Evolutionary conservation across 1,284 basidiomycete species (phyloP).

Genomic region (Somion occarium): DNA sequence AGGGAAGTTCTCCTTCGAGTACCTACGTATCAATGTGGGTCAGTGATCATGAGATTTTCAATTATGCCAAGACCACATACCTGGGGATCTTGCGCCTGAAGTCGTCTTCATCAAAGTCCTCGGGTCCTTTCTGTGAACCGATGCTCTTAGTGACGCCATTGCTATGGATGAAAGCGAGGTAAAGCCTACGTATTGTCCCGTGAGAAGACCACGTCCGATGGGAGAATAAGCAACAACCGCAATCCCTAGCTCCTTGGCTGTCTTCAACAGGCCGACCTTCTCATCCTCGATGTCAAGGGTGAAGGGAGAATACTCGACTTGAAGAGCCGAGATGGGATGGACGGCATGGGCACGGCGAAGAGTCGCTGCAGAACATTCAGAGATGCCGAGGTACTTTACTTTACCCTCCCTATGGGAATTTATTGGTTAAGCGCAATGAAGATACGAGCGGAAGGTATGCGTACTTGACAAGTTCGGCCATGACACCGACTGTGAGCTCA

Average conservation of each 20-base stretch:
- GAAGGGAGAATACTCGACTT: constrained; percentile 42
- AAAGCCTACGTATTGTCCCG: constrained; percentile 29
- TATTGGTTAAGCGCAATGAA: not conserved
- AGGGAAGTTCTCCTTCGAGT: constrained; percentile 37
- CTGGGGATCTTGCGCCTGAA: constrained; percentile 32
- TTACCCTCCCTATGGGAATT: constrained; percentile 28
- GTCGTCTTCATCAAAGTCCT: no score
- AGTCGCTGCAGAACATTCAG: constrained; percentile 37
- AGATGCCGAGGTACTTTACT: constrained; percentile 37
- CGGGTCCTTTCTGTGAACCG: constrained; percentile 38
- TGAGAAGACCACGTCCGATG: constrained; percentile 37
- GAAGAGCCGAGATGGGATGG: constrained; percentile 35
- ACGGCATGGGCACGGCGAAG: constrained; percentile 39
- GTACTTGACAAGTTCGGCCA: constrained; percentile 46
- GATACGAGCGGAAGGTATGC: not conserved
- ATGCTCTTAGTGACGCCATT: no score
- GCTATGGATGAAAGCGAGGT: not conserved
- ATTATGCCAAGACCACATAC: not conserved
- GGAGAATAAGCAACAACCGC: constrained; percentile 39
- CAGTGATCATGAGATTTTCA: not conserved
- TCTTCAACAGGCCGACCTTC: constrained; percentile 24
- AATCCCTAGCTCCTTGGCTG: constrained; percentile 25
- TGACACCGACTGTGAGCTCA: constrained; percentile 44
- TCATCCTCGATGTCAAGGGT: no score
- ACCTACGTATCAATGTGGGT: constrained; percentile 12